phyloP scores from a whole-genome alignment of 345 rosid genomes.

The Syzygium aqueum region DNA sequence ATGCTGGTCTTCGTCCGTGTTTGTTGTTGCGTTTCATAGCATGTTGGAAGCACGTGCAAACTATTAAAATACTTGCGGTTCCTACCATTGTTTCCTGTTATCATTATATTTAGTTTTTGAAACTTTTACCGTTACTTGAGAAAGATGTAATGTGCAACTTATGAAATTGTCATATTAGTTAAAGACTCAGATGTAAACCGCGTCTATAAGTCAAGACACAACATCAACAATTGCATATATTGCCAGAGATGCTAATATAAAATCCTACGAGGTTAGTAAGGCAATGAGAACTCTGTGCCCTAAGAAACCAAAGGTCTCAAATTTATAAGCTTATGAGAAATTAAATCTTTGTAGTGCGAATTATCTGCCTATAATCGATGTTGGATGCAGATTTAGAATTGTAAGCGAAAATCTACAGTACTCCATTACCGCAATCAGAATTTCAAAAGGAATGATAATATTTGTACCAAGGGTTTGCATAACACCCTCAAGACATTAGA shows the following conservation, averaged over 20 bases:
- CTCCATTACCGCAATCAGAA: background rate
- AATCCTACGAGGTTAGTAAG: background rate
- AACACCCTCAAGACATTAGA: background rate
- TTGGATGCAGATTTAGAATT: background rate
- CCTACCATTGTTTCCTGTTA: too few species aligned
- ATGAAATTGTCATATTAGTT: background rate
- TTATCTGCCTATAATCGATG: background rate
- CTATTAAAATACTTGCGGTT: too few species aligned
- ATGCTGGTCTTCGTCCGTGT: too few species aligned
- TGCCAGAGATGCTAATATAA: background rate
- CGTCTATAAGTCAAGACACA: background rate
- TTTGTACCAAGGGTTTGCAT: background rate
- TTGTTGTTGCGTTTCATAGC: too few species aligned
- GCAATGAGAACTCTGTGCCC: background rate
- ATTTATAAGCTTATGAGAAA: background rate
- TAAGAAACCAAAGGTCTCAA: background rate
- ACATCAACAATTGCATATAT: background rate
- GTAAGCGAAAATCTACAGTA: background rate
- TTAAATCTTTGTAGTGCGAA: background rate
- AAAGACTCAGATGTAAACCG: background rate
- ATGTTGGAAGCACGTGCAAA: too few species aligned
- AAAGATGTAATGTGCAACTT: too few species aligned
- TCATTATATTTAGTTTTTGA: too few species aligned
- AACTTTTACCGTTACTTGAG: too few species aligned
- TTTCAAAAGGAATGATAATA: background rate